Conservation (phyloP, 1,284 basidiomycete species). For the Pseudozyma tsukubaensis region DNA sequence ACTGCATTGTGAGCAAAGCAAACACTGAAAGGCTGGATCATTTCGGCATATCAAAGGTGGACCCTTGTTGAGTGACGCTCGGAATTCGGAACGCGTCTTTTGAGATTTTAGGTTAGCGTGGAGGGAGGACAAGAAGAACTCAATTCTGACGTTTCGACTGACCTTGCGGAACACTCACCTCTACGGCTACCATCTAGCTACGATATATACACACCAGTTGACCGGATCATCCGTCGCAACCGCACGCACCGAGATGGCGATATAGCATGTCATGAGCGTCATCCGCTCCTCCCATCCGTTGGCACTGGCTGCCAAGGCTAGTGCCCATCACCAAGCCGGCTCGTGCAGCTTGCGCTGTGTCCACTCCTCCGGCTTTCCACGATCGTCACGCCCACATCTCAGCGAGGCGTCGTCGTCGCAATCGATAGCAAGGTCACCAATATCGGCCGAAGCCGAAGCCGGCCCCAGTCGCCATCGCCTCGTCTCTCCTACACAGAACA, state of each 20-base stretch:
- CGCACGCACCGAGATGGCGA: no score
- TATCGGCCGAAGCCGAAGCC: not conserved
- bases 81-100: conserved; percentile 5
- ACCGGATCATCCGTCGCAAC: no score
- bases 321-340: not conserved
- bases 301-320: not conserved
- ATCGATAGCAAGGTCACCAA: no score
- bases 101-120: not conserved
- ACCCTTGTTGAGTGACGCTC: not conserved
- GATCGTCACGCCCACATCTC: not conserved
- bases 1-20: no score
- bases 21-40: no score
- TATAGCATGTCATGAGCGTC: no score
- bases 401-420: not conserved
- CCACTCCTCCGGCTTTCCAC: not conserved
- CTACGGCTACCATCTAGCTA: no score
- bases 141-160: no score
- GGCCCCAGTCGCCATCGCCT: not conserved
- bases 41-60: no score
- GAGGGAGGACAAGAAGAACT: not conserved
- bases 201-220: no score
- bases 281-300: not conserved
- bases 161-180: no score
- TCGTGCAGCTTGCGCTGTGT: not conserved
- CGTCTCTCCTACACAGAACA: not conserved